A percentile compares a stretch with the other conserved stretches of the same genome.
phyloP scores from a whole-genome alignment of 768 basidiomycete genomes.

The Xerocomellus intermedius region DNA sequence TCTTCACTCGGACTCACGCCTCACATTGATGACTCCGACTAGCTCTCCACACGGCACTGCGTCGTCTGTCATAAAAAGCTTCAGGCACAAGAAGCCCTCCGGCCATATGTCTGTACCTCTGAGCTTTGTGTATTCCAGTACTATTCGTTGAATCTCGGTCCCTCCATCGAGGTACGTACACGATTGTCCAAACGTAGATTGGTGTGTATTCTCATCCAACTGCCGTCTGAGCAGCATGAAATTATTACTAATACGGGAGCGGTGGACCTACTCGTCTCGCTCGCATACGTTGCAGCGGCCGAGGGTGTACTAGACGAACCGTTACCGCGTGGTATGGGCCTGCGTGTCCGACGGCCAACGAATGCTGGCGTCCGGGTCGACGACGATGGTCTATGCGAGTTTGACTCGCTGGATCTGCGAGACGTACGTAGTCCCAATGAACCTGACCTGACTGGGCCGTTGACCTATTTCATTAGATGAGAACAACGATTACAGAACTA shows the following conservation, averaged over 20 bases:
- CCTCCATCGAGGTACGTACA: conserved; percentile 58
- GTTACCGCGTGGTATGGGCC: conserved; percentile 56
- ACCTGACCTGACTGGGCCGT: background rate
- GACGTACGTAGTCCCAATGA: conserved; percentile 44
- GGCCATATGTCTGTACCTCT: conserved; percentile 70
- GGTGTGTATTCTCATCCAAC: background rate
- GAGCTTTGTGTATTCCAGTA: conserved; percentile 71
- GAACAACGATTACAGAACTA: conserved; percentile 40
- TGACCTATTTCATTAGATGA: conserved; percentile 29
- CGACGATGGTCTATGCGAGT: conserved; percentile 46
- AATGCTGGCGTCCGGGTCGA: background rate
- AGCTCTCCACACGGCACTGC: conserved; percentile 70
- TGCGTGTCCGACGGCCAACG: conserved; percentile 43
- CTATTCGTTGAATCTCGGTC: conserved; percentile 61
- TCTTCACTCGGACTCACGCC: background rate
- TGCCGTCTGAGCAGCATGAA: conserved; percentile 51
- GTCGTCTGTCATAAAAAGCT: conserved; percentile 71
- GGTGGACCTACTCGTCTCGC: conserved; percentile 67
- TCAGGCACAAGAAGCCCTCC: conserved; percentile 54
- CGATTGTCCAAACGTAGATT: background rate
- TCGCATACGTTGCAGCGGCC: conserved; percentile 55
- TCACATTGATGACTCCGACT: background rate
- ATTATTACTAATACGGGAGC: conserved; percentile 60
- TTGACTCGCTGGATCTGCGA: conserved; percentile 42
- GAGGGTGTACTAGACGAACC: conserved; percentile 56